Conservation (phyloP, 495 filamentous ascomycete species). For the Penicillium antarcticum region DNA sequence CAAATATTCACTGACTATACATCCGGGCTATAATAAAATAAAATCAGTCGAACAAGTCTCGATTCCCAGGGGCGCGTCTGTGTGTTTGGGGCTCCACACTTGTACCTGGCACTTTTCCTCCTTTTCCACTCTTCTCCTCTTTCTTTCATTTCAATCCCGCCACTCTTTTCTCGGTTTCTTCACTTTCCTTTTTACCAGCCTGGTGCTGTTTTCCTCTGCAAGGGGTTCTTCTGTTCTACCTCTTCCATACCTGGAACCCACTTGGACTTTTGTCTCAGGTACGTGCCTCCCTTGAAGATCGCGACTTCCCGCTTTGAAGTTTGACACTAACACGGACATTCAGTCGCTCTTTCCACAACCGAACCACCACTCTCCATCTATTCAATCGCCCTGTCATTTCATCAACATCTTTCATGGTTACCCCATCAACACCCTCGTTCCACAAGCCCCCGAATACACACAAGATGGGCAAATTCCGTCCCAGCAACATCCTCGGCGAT, state of each 20-base stretch:
- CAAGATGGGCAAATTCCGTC: constrained; percentile 59
- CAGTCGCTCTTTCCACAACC: constrained; percentile 3
- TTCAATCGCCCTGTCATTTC: background rate
- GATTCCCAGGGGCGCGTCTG: constrained; percentile 3
- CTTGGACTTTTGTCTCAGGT: constrained; percentile 6
- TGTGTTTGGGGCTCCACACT: background rate
- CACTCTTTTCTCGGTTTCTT: background rate
- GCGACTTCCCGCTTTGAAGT: background rate
- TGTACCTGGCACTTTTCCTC: constrained; percentile 6
- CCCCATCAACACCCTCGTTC: background rate
- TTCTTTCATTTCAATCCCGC: constrained; percentile 21
- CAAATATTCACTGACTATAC: too few relatives aligned
- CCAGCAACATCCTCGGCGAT: constrained; percentile 90
- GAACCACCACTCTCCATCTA: background rate
- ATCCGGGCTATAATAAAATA: background rate
- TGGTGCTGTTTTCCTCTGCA: constrained; percentile 34
- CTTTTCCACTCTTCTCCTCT: constrained; percentile 12
- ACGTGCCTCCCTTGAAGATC: background rate
- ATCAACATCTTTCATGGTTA: background rate
- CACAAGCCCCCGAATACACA: background rate
- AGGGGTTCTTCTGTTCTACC: constrained; percentile 20
- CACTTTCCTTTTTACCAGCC: constrained; percentile 25
- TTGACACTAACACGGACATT: too few relatives aligned
- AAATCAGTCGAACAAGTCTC: background rate
- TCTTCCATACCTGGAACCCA: constrained; percentile 6